Evolutionary conservation across 2,329 filamentous ascomycete genomes (phyloP).

Genomic region (Cercospora sojina): DNA sequence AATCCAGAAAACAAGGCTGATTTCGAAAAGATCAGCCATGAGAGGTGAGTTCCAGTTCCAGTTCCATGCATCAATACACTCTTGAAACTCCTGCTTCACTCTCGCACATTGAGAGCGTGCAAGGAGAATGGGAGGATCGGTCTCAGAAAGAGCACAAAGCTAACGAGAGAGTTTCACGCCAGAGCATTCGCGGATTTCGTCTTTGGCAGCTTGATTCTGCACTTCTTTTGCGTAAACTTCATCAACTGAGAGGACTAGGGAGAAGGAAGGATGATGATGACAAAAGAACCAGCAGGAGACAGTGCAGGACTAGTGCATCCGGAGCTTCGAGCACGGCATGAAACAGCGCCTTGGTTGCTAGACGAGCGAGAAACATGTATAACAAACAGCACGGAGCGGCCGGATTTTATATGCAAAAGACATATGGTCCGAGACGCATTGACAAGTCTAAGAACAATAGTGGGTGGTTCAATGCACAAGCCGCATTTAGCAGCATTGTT

Average conservation of each 20-base stretch:
- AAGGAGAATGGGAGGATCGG: too few relatives aligned
- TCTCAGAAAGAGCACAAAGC: not conserved
- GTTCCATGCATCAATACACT: not conserved
- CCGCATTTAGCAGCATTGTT: not conserved
- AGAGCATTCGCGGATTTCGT: constrained; percentile 96
- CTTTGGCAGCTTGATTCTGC: constrained; percentile 89
- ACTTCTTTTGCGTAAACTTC: constrained; percentile 99
- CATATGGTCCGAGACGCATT: not conserved
- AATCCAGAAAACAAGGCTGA: constrained; percentile 77
- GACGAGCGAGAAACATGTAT: not conserved
- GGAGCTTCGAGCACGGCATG: not conserved
- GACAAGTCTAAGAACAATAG: not conserved
- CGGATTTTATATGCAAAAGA: not conserved
- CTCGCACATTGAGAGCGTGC: not conserved
- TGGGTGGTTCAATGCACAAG: not conserved
- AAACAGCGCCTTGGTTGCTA: not conserved
- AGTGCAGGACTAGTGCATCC: not conserved
- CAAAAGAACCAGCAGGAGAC: not conserved
- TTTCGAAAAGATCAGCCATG: constrained; percentile 73
- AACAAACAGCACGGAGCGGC: not conserved
- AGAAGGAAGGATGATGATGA: not conserved
- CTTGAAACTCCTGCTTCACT: not conserved
- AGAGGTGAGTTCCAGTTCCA: constrained; percentile 58
- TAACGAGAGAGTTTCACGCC: constrained; percentile 7
- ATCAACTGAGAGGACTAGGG: constrained; percentile 67